Evolutionary conservation across 495 filamentous ascomycete species (phyloP).

Genomic region (Aspergillus ellipticus): DNA sequence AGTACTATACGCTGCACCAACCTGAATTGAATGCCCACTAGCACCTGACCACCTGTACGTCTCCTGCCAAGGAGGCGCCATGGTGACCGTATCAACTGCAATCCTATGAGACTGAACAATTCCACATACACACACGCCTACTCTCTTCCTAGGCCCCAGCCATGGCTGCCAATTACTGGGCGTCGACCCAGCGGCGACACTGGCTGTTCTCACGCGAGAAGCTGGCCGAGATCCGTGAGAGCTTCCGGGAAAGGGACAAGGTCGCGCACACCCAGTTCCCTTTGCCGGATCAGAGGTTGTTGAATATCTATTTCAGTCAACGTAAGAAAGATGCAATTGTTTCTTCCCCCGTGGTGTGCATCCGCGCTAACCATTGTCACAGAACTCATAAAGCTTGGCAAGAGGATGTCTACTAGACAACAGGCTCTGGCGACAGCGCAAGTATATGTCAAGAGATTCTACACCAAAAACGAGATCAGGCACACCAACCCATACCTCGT

Average conservation of each 20-base stretch:
- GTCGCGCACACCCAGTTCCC: conserved; percentile 70
- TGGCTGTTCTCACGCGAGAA: conserved; percentile 87
- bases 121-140: not conserved
- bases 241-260: conserved; percentile 69
- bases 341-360: not conserved
- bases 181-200: conserved; percentile 80
- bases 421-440: conserved; percentile 94
- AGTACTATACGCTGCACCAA: too few species aligned
- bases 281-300: conserved; percentile 72
- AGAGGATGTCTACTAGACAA: conserved; percentile 73
- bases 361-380: conserved; percentile 11
- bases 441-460: conserved; percentile 90
- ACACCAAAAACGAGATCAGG: conserved; percentile 84
- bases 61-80: not conserved
- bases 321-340: conserved; percentile 53
- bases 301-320: conserved; percentile 90
- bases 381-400: conserved; percentile 81
- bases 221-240: conserved; percentile 66
- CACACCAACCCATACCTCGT: conserved; percentile 92
- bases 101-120: not conserved
- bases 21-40: too few species aligned
- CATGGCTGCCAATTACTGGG: conserved; percentile 98
- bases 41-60: not conserved
- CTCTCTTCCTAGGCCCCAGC: not conserved
- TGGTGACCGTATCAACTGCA: not conserved